These are phyloP conservation scores for Lachnellula hyalina DNA, from an alignment of 2,329 filamentous ascomycete genomes.

Conservation along the genomic window DNA sequence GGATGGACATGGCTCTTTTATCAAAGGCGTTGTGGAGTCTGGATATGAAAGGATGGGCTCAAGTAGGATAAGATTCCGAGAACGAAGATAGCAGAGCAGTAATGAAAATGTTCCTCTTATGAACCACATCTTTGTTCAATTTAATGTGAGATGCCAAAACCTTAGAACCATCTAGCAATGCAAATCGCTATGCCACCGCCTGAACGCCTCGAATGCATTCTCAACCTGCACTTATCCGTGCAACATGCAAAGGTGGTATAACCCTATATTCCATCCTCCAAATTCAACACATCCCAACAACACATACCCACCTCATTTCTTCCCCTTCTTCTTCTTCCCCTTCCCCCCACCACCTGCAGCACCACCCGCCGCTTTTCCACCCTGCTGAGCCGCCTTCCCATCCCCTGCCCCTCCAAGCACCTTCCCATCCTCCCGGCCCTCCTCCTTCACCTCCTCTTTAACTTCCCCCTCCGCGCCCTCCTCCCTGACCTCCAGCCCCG, in stretches of 20 bases:
- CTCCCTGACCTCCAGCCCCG: conserved; percentile 41
- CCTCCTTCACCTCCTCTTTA: conserved; percentile 9
- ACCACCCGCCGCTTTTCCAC: conserved; percentile 50
- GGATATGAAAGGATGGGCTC: conserved; percentile 12
- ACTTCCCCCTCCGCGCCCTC: conserved; percentile 30
- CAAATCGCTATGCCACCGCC: conserved; percentile 6
- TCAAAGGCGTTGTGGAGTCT: conserved; percentile 24
- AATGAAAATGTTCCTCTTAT: conserved; percentile 14
- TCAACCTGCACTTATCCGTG: background rate
- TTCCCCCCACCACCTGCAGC: conserved; percentile 33
- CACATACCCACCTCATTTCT: conserved; percentile 43
- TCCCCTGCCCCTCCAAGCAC: conserved; percentile 21
- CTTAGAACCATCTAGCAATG: background rate
- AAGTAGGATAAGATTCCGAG: conserved; percentile 9
- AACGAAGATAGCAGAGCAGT: conserved; percentile 13
- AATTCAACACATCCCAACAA: background rate
- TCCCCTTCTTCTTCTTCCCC: conserved; percentile 69
- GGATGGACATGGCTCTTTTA: conserved; percentile 15
- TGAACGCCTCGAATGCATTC: conserved; percentile 11
- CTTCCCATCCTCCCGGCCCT: conserved; percentile 2
- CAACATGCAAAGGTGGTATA: background rate
- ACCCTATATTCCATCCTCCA: background rate
- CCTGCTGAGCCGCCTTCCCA: conserved; percentile 37
- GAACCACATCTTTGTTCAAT: background rate
- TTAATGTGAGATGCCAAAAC: background rate